Conservation (phyloP, 148 eudicot species). For the Rhododendron henanense region DNA sequence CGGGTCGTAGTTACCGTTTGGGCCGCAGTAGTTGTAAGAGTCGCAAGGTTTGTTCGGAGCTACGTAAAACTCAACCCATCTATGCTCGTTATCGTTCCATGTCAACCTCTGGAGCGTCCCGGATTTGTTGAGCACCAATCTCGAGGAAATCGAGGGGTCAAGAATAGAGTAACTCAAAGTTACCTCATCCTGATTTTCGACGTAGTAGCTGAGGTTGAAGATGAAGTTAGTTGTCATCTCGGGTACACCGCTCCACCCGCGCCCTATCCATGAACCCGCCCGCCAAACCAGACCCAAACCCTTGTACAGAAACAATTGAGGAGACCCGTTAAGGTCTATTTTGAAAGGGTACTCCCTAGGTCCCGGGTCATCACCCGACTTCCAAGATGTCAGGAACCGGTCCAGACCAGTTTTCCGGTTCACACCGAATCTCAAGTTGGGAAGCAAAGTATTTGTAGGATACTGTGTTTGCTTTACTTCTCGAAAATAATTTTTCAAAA, state of each 20-base stretch:
- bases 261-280: slow-evolving; percentile 51
- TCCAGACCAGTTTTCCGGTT: slow-evolving; percentile 18
- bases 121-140: not conserved
- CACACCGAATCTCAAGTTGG: slow-evolving; percentile 19
- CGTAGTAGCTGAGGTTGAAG: slow-evolving; percentile 30
- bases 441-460: slow-evolving; percentile 23
- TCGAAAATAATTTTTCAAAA: too few species aligned
- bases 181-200: not conserved
- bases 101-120: not conserved
- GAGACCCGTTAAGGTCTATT: slow-evolving; percentile 37
- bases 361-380: slow-evolving; percentile 40
- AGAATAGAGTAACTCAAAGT: not conserved
- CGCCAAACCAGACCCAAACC: slow-evolving; percentile 36
- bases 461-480: not conserved
- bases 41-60: slow-evolving; percentile 49
- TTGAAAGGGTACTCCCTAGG: slow-evolving; percentile 36
- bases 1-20: slow-evolving; percentile 32
- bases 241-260: slow-evolving; percentile 42
- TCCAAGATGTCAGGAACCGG: slow-evolving; percentile 44
- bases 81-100: slow-evolving; percentile 21
- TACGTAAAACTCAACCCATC: slow-evolving; percentile 1
- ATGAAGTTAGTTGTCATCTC: slow-evolving; percentile 32
- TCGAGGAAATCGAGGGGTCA: not conserved
- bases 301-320: slow-evolving; percentile 40
- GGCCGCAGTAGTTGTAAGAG: slow-evolving; percentile 36